phyloP scores from a whole-genome alignment of 257 asterid genomes.

The Nemophila menziesii region DNA sequence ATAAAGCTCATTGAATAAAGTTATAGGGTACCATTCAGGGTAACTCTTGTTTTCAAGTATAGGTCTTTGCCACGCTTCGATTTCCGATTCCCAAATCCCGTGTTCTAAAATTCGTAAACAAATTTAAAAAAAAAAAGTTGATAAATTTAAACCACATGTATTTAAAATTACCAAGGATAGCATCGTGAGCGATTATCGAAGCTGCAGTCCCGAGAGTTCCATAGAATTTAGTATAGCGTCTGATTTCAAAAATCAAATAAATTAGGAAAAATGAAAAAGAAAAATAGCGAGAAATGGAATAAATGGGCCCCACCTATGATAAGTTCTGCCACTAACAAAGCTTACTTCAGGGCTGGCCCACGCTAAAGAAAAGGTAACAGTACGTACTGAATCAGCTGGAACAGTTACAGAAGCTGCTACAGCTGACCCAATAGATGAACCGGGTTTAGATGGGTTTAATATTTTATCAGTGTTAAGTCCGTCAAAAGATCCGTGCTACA shows the following conservation, averaged over 20 bases:
- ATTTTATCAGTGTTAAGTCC: constrained; percentile 52
- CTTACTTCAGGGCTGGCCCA: constrained; percentile 91
- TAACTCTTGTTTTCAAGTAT: constrained; percentile 76
- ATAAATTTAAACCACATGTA: constrained; percentile 4
- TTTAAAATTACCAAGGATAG: constrained; percentile 79
- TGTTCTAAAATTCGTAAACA: constrained; percentile 34
- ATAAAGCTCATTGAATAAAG: constrained; percentile 95
- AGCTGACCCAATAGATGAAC: constrained; percentile 78
- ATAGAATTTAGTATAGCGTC: constrained; percentile 86
- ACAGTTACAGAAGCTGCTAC: constrained; percentile 74
- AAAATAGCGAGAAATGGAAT: constrained; percentile 1
- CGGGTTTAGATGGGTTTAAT: constrained; percentile 71
- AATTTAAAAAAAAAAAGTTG: background rate
- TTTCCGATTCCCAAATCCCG: constrained; percentile 68
- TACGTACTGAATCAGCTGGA: constrained; percentile 48
- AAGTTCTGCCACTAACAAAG: constrained; percentile 76
- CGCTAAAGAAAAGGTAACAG: constrained; percentile 67
- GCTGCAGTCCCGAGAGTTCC: constrained; percentile 58
- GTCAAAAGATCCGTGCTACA: constrained; percentile 84
- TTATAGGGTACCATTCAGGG: constrained; percentile 92
- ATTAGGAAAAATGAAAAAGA: constrained; percentile 16
- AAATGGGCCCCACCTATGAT: constrained; percentile 53
- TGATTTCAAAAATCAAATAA: constrained; percentile 20
- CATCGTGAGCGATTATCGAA: constrained; percentile 68
- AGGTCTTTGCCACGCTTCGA: constrained; percentile 93